These are phyloP conservation scores for Colletotrichum sp. DNA, from an alignment of 2,329 filamentous ascomycete species.

Conservation along the genomic window DNA sequence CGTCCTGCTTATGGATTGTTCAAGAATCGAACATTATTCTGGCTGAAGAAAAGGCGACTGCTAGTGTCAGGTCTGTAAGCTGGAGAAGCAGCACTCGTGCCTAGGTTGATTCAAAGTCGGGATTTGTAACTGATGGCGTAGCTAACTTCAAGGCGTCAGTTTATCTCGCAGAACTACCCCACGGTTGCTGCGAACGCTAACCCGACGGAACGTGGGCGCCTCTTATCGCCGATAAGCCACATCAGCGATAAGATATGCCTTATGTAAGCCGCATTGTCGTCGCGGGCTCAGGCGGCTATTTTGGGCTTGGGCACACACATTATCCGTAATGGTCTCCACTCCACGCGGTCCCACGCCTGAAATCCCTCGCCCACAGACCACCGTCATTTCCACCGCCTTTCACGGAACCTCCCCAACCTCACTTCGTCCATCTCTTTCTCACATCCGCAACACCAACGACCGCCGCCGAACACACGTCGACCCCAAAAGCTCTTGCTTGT, in stretches of 20 bases:
- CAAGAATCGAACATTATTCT: conserved; percentile 7
- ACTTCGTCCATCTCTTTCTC: not conserved
- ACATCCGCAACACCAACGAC: not conserved
- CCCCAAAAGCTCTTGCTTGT: not conserved
- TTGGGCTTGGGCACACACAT: not conserved
- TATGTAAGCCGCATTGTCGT: not conserved
- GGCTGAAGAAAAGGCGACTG: not conserved
- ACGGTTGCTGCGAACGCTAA: not conserved
- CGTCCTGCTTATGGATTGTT: not conserved
- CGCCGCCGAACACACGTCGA: not conserved
- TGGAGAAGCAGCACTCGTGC: not conserved
- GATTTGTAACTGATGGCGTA: not conserved
- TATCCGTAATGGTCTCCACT: not conserved
- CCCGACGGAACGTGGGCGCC: not conserved
- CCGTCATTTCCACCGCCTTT: conserved; percentile 7
- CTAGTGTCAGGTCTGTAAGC: not conserved
- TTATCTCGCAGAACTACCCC: conserved; percentile 14
- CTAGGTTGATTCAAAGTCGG: not conserved
- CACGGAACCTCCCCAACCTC: conserved; percentile 8
- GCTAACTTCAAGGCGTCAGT: not conserved
- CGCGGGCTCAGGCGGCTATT: not conserved
- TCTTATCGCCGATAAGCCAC: not conserved
- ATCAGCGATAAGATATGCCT: not conserved
- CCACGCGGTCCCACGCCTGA: conserved; percentile 1
- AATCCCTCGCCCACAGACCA: conserved; percentile 18